A percentile compares a stretch with the other conserved stretches of the same genome.
Conservation (phyloP, 139 green algal genomes). For the Picochlorum sp. region DNA sequence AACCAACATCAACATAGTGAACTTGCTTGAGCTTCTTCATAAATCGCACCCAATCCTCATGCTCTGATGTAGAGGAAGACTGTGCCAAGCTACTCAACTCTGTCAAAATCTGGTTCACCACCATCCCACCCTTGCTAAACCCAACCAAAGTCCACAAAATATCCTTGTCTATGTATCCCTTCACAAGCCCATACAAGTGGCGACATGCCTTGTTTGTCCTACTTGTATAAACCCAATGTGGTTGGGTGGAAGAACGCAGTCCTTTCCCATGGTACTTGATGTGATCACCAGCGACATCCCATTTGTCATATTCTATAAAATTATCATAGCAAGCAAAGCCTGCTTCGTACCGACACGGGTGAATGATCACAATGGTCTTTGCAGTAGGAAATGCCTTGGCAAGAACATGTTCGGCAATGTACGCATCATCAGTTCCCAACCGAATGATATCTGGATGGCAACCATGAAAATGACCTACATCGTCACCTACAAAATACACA, state of each 20-base stretch:
- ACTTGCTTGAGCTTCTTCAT: constrained; percentile 18
- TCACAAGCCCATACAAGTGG: too few species aligned
- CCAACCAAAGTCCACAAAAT: constrained; percentile 19
- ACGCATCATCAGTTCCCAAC: too few species aligned
- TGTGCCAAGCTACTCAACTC: constrained; percentile 22
- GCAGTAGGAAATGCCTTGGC: too few species aligned
- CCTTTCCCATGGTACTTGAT: not conserved
- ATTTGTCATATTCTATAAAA: constrained; percentile 9
- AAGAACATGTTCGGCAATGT: too few species aligned
- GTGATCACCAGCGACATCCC: not conserved
- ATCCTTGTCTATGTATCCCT: not conserved
- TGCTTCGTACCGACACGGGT: constrained; percentile 10
- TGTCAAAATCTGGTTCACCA: constrained; percentile 52
- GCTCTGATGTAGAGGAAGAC: not conserved
- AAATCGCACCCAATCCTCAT: not conserved
- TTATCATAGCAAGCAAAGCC: constrained; percentile 30
- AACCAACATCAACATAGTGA: constrained; percentile 50
- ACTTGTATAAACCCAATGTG: too few species aligned
- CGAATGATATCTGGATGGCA: too few species aligned
- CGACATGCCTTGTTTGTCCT: too few species aligned
- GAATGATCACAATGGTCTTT: too few species aligned
- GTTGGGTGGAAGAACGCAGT: too few species aligned
- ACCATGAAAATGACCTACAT: too few species aligned
- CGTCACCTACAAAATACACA: too few species aligned
- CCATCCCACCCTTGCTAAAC: constrained; percentile 52